Base-by-base conservation (phyloP, 768 basidiomycete species). In the Psilocybe subaeruginosa region DNA sequence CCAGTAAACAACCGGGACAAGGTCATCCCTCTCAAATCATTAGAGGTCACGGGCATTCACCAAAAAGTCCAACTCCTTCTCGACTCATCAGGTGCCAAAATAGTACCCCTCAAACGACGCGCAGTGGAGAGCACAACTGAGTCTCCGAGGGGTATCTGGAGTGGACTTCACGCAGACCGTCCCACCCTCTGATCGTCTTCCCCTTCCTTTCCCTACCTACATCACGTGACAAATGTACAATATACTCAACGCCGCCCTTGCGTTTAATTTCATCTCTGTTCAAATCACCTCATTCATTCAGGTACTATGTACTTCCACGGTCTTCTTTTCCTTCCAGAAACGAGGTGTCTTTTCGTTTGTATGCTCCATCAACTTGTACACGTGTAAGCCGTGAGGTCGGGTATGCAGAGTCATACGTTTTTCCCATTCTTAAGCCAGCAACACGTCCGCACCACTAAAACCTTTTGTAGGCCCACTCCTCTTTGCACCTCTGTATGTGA, bases 71-170 rank as follows among this genome's bases (percentile, higher is more conserved):
- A 91, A 64, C 85, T 97, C 30, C 79, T 96, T 43, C 85, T 97
- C 52, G 93, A 94, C 73, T 86, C 94, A 35, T 94, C 92, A 5
- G 95, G 95, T 23, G 85, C 89, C 48, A 92, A 93, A 75, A 94
- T 96, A 59, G 88, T 87, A 71, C 81, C 88, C 12, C 77, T 95
- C 69, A 93, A 94, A 72, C 84, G 89, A 66, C 81, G 85, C 61
- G 80, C 83, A 16, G 89, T 97, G 30, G 87, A 92, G 79, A 92
- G 90, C 69, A 85, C 83, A 30, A 87, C 89, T 53, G 91, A 92
- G 76, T 83, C 92, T 16, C 81, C 91, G 8, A 87, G 94, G 72
- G 94, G 94, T 56, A 92, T 95, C 64, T 95, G 93, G 93, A 91
- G 89, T 71, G 92, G 93, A 17, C 75, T 95, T 63, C 94, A 96